These are phyloP conservation scores for Mycosphaerella arachidis DNA, from an alignment of 2,329 filamentous ascomycete species.

Conservation along the genomic window DNA sequence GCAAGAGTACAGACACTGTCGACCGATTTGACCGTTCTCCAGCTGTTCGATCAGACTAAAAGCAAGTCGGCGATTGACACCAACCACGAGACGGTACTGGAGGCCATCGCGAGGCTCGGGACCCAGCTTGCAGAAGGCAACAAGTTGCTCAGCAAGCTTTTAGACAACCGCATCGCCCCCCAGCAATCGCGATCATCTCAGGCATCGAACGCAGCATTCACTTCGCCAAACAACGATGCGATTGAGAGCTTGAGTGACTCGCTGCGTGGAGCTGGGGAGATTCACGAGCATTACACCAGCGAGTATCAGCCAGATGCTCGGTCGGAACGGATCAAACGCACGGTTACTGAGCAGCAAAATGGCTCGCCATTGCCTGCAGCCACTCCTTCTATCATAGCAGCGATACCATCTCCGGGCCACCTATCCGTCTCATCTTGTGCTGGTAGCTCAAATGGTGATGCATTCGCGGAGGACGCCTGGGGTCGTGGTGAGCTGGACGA, in stretches of 20 bases:
- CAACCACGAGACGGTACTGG: constrained; percentile 13
- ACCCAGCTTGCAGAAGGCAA: constrained; percentile 11
- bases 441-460: not conserved
- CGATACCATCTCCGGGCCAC: not conserved
- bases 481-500: not conserved
- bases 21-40: constrained; percentile 17
- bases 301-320: constrained; percentile 15
- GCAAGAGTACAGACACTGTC: constrained; percentile 19
- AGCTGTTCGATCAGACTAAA: constrained; percentile 19
- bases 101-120: constrained; percentile 6
- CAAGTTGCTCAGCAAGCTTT: not conserved
- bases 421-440: not conserved
- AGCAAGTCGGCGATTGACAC: constrained; percentile 7
- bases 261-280: constrained; percentile 14
- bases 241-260: constrained; percentile 12
- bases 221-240: constrained; percentile 6
- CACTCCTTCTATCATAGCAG: constrained; percentile 2
- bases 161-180: not conserved
- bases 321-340: constrained; percentile 10
- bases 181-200: not conserved
- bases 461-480: not conserved
- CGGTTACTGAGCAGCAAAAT: not conserved
- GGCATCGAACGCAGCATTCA: not conserved
- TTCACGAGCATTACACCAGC: constrained; percentile 20
- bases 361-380: not conserved